These are phyloP conservation scores for Metschnikowia bowlesiae DNA, from an alignment of 805 yeast species.

Conservation along the genomic window DNA sequence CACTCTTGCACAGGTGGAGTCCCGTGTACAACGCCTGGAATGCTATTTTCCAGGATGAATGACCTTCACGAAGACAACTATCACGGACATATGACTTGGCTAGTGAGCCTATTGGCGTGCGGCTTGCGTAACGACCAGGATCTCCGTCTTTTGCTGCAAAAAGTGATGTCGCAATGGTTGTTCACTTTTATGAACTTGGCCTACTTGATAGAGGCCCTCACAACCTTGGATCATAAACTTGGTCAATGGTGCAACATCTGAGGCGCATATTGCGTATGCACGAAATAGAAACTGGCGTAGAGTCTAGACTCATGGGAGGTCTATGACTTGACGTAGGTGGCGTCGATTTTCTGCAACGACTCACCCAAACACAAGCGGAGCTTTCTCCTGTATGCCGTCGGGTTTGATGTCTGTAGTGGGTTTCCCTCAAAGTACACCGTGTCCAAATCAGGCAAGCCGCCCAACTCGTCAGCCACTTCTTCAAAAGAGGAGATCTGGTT, in stretches of 20 bases:
- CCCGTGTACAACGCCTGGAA: conserved; percentile 42
- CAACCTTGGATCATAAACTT: conserved; percentile 23
- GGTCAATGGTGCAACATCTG: too few species aligned
- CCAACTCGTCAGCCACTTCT: conserved; percentile 63
- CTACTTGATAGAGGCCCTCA: neutral
- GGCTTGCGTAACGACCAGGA: conserved; percentile 51
- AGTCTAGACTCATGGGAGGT: too few species aligned
- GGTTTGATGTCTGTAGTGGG: conserved; percentile 70
- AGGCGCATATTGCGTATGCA: too few species aligned
- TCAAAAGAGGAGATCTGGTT: conserved; percentile 67
- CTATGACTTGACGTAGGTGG: conserved; percentile 53
- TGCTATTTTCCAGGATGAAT: conserved; percentile 19
- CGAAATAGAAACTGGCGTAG: too few species aligned
- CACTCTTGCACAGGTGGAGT: conserved; percentile 18
- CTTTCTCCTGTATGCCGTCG: conserved; percentile 81
- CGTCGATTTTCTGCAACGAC: conserved; percentile 64
- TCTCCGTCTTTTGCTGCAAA: conserved; percentile 46
- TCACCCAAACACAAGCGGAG: conserved; percentile 68
- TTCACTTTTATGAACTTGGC: conserved; percentile 47
- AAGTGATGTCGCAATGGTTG: conserved; percentile 64
- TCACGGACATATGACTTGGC: conserved; percentile 63
- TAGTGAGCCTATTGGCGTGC: conserved; percentile 43
- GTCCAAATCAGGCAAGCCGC: conserved; percentile 59
- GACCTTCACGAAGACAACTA: conserved; percentile 42
- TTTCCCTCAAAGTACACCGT: conserved; percentile 94